phyloP scores from a whole-genome alignment of 768 basidiomycete genomes.

The Plicaturopsis crispa region DNA sequence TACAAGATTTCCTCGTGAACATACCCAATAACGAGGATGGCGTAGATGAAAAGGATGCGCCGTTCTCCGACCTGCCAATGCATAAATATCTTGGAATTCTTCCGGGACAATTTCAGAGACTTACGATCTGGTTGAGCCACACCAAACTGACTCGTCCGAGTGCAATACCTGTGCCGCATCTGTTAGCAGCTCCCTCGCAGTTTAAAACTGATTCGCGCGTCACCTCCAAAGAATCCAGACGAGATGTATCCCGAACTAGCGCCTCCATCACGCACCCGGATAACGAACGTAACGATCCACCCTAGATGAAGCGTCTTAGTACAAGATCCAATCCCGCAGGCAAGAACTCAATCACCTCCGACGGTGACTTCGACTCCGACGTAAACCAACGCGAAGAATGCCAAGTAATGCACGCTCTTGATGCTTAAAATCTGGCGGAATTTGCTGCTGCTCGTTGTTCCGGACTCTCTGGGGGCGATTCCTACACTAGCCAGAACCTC shows the following conservation, averaged over 20 bases:
- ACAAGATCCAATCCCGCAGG: too few species aligned
- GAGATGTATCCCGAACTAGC: conserved; percentile 34
- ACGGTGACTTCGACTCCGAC: conserved; percentile 48
- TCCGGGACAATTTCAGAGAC: conserved; percentile 1
- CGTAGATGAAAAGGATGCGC: conserved; percentile 24
- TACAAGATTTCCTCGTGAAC: conserved; percentile 2
- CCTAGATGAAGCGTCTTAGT: conserved; percentile 19
- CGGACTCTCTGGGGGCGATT: conserved; percentile 17
- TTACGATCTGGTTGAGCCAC: conserved; percentile 38
- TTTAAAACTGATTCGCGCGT: too few species aligned
- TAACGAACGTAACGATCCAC: conserved; percentile 35
- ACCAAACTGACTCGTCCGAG: conserved; percentile 45
- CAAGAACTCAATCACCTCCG: too few species aligned
- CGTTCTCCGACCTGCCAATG: conserved; percentile 23
- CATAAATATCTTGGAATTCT: too few species aligned
- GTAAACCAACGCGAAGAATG: conserved; percentile 36
- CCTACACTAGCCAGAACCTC: conserved; percentile 30
- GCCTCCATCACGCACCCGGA: conserved; percentile 28
- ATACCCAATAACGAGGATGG: conserved; percentile 25
- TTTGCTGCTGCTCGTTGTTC: conserved; percentile 19
- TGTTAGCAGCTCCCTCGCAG: conserved; percentile 12
- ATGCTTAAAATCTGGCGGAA: conserved; percentile 39
- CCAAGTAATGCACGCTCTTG: conserved; percentile 35
- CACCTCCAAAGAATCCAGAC: conserved; percentile 31
- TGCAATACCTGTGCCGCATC: conserved; percentile 28